Percentiles rank a stretch among this genome's conserved stretches.
Evolutionary conservation across 345 rosid species (phyloP).

Genomic region (Lepidium sativum): DNA sequence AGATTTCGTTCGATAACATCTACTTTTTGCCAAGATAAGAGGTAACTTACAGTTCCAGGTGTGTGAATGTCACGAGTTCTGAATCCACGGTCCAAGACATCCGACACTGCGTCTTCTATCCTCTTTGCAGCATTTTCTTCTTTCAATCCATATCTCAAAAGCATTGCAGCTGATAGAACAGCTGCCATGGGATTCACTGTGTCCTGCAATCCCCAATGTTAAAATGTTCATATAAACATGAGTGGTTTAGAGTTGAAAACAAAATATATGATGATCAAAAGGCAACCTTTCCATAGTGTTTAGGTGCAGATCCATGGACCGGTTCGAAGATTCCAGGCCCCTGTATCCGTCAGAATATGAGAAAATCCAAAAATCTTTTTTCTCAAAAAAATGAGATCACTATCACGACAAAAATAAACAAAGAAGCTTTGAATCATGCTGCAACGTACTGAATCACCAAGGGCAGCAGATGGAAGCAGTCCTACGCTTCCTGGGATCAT

Average conservation of each 20-base stretch:
- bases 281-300: conserved; percentile 17
- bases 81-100: conserved; percentile 17
- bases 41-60: not conserved
- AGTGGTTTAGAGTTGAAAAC: not conserved
- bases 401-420: not conserved
- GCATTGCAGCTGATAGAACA: conserved; percentile 14
- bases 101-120: conserved; percentile 7
- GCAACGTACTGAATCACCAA: conserved; percentile 10
- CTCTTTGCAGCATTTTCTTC: conserved; percentile 17
- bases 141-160: conserved; percentile 14
- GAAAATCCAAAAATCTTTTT: not conserved
- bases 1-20: not conserved
- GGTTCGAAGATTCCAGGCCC: conserved; percentile 23
- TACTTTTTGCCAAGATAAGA: not conserved
- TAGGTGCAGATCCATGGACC: conserved; percentile 12
- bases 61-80: conserved; percentile 18
- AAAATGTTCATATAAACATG: not conserved
- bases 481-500: conserved; percentile 21
- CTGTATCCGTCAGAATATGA: not conserved
- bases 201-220: not conserved
- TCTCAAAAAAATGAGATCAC: not conserved
- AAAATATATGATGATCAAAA: not conserved
- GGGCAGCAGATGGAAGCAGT: conserved; percentile 21
- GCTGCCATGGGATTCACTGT: conserved; percentile 14
- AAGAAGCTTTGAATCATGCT: not conserved